Evolutionary conservation across 768 basidiomycete species (phyloP), one percentile per base, ranked within the genome.

Genomic region (Mycena metata): DNA sequence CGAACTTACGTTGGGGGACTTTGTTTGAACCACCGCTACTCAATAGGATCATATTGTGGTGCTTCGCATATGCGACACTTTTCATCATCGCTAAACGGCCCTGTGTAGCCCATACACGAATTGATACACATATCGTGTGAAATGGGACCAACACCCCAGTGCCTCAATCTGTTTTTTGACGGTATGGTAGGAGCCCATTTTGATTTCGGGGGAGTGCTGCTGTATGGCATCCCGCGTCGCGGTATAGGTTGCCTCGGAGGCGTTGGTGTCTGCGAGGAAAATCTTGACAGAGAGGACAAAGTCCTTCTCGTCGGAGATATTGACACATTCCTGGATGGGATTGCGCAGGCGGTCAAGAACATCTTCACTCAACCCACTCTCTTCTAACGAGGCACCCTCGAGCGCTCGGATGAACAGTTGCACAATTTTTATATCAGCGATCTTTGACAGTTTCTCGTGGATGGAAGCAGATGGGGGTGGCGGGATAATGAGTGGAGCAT

Each of bases 31-130:
- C 57, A 24, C 55, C 45, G 21, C 46, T 66, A 19, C 51, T 19
- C 15, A 30, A 61, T 46, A 45, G 69, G 72, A 54, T 79, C 69
- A 59, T 79, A 81, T 1, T 70, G 72, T 1, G 77, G 64, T 17
- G 71, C 55, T 0, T 49, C 21, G 64, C 83, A 85, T 0, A 73
- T 19, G 0, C 69, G 73, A 56, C 82, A 85, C 0, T 19, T 5
- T 0, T 78, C 71, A 2, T 76, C 67, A 5, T 73, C 36, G 0
- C n/a, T n/a, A n/a, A n/a, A n/a, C n/a, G n/a, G n/a, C n/a, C n/a
- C n/a, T n/a, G 50, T 52, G 30, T 52, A 52, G 3, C 16, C 50
- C 7, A 52, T 19, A 13, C 50, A 52, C 3, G 30, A 52, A 19
- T 52, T 35, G 7, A 19, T 3, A n/a, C 50, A 52, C 50, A 52